Conservation (phyloP, 1,139 yeast species). For the Kodamaea fungicola region DNA sequence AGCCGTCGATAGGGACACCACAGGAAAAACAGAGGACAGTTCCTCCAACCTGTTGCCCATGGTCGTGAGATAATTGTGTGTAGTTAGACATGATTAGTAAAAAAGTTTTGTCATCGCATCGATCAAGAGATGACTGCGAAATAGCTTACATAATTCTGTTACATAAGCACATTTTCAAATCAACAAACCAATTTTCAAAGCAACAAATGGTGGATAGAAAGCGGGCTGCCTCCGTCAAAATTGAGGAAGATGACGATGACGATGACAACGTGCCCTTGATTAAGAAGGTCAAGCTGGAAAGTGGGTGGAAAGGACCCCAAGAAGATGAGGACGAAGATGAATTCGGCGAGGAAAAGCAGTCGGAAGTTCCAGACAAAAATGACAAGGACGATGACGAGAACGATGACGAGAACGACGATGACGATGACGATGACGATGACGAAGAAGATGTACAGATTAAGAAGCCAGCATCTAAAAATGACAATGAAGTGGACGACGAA, state of each 20-base stretch:
- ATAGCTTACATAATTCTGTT: conserved; percentile 1
- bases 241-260: conserved; percentile 24
- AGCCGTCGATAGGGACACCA: conserved; percentile 98
- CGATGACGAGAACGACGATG: conserved; percentile 2
- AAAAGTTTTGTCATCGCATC: conserved; percentile 7
- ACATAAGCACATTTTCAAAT: background rate
- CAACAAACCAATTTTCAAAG: background rate
- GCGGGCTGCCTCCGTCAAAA: conserved; percentile 20
- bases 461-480: conserved; percentile 7
- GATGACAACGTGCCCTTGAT: conserved; percentile 35
- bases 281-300: conserved; percentile 24
- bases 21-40: conserved; percentile 97
- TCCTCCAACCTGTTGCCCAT: conserved; percentile 44
- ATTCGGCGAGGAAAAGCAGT: conserved; percentile 13
- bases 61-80: conserved; percentile 37
- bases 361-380: conserved; percentile 6
- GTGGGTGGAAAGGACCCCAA: conserved; percentile 6
- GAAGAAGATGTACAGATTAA: conserved; percentile 13
- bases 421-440: conserved; percentile 8
- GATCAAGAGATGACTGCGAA: no score
- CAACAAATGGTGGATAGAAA: conserved; percentile 22
- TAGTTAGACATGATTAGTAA: conserved; percentile 43
- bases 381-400: conserved; percentile 11
- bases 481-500: conserved; percentile 9
- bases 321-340: conserved; percentile 12